phyloP scores from a whole-genome alignment of 208 protist species.

The Crithidia thermophila region DNA sequence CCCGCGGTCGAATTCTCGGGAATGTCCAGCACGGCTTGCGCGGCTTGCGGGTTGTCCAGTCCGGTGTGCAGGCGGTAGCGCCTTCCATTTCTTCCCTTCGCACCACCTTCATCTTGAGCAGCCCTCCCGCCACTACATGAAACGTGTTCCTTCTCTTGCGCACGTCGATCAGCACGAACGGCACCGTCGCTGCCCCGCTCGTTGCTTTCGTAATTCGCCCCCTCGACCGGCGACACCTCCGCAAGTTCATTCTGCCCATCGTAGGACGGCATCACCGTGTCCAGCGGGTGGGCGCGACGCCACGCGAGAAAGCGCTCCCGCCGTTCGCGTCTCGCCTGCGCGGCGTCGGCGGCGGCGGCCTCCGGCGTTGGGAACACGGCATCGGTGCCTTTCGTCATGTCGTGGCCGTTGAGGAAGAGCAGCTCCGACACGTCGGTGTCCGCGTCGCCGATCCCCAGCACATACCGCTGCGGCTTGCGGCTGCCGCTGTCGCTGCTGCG shows the following conservation, averaged over 20 bases:
- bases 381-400: no score
- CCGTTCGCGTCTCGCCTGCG: conserved; percentile 24
- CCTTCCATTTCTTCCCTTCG: background rate
- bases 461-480: conserved; percentile 5
- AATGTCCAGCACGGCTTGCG: conserved; percentile 34
- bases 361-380: background rate
- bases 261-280: conserved; percentile 12
- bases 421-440: conserved; percentile 2
- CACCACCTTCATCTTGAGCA: no score
- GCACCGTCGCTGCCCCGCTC: no score
- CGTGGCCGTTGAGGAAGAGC: conserved; percentile 5
- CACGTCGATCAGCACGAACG: no score
- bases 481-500: background rate
- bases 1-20: background rate
- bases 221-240: no score
- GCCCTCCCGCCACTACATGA: no score
- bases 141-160: no score
- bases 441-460: background rate
- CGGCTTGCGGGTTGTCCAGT: conserved; percentile 50
- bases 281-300: conserved; percentile 42
- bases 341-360: conserved; percentile 6
- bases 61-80: conserved; percentile 78
- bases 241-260: no score
- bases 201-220: no score
- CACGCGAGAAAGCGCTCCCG: conserved; percentile 65